Conservation (phyloP, 768 basidiomycete genomes). For the Pseudohyphozyma bogoriensis region DNA sequence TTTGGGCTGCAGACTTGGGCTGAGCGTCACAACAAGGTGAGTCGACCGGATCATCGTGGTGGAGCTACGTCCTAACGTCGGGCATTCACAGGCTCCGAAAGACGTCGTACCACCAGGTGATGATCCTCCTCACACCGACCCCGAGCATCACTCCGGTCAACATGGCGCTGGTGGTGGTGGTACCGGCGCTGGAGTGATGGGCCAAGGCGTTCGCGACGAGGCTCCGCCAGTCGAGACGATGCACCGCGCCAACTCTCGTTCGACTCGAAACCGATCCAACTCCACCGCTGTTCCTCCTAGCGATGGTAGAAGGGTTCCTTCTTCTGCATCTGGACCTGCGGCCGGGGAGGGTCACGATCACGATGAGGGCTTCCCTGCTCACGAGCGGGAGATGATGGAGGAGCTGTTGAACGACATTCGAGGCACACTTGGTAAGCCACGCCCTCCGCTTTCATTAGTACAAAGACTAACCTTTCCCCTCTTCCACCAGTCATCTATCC, state of each 20-base stretch:
- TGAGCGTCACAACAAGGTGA: slow-evolving; percentile 45
- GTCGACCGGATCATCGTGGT: background rate
- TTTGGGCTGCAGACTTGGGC: slow-evolving; percentile 47
- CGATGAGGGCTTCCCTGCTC: slow-evolving; percentile 63
- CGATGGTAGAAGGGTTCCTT: slow-evolving; percentile 40
- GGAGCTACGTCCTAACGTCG: background rate
- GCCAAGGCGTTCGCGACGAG: slow-evolving; percentile 31
- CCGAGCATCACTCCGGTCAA: slow-evolving; percentile 36
- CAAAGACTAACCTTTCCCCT: background rate
- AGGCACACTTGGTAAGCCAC: slow-evolving; percentile 66
- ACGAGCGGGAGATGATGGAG: slow-evolving; percentile 87
- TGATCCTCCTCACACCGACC: slow-evolving; percentile 36
- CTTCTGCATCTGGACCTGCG: slow-evolving; percentile 14
- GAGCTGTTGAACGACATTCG: slow-evolving; percentile 59
- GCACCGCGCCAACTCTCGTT: slow-evolving; percentile 8
- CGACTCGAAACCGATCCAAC: background rate
- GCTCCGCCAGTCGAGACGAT: slow-evolving; percentile 11
- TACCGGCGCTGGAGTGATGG: slow-evolving; percentile 37
- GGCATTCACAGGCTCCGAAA: slow-evolving; percentile 25
- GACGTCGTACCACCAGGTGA: slow-evolving; percentile 35
- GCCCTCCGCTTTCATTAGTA: no score
- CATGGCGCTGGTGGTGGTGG: slow-evolving; percentile 41
- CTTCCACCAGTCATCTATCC: slow-evolving; percentile 15
- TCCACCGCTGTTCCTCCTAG: slow-evolving; percentile 21
- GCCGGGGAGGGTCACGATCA: slow-evolving; percentile 1